Evolutionary conservation across 148 eudicot genomes (phyloP), one percentile per base, ranked within the genome.

Genomic region (Gaultheria prostrata): DNA sequence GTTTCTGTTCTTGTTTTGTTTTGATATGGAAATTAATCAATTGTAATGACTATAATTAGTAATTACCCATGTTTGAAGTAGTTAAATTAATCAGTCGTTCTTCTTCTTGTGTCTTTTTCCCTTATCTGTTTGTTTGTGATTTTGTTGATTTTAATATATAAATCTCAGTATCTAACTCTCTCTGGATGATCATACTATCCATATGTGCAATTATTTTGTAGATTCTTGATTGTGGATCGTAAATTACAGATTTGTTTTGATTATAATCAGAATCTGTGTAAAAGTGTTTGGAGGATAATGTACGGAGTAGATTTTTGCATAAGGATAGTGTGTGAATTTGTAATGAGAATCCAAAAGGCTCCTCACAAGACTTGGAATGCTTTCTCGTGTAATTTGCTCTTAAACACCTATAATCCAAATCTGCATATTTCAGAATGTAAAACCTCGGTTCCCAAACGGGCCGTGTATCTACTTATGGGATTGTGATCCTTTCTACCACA

Each of bases 1-100:
- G 53, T 39, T 39, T 43, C 24, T 75, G 48, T 75, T 14, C 39
- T 46, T 51, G 74, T 45, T 14, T 65, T 65, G 14, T n/a, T 35
- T n/a, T 35, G 73, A 24, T 59, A 12, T 43, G 28, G 35, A 30
- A 26, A 74, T 51, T 61, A 11, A 39, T 53, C 20, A 32, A n/a
- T 63, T 51, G 17, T 33, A 32, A 30, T 43, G 1, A 20, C 2
- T 75, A 6, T 12, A 32, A 21, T 65, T 74, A 45, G 33, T 35
- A 77, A 28, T 39, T 39, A 39, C 43, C 43, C 43, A 39, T 82
- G 76, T 65, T 78, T 77, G 79, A 75, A 77, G 63, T 63, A 70
- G 18, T 61, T 54, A 46, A 26, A 30, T 24, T 84, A 20, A 59
- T 7, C 8, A 59, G 8, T 30, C 24, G 46, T 67, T 24, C 17